phyloP scores from a whole-genome alignment of 2,329 filamentous ascomycete species.

The Neocucurbitaria cava region DNA sequence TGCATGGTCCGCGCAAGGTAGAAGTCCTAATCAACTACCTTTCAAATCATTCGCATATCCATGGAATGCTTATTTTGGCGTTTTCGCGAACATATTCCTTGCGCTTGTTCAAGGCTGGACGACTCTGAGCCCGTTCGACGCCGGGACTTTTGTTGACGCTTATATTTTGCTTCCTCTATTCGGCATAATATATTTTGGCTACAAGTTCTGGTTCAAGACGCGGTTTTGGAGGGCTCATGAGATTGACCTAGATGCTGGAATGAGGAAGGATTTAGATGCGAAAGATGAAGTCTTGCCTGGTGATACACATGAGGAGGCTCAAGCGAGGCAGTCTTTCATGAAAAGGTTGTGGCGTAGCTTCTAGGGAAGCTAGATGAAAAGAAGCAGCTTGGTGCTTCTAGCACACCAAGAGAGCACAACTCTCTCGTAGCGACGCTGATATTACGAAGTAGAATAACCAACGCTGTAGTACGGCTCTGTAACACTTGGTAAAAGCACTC shows the following conservation, averaged over 20 bases:
- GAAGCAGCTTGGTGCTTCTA: too few relatives aligned
- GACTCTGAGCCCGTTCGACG: conserved; percentile 60
- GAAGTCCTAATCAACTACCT: conserved; percentile 53
- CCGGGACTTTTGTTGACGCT: conserved; percentile 60
- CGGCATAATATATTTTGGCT: conserved; percentile 53
- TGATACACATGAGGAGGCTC: conserved; percentile 4
- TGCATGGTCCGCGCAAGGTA: conserved; percentile 59
- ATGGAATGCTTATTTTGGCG: conserved; percentile 59
- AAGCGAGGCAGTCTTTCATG: conserved; percentile 14
- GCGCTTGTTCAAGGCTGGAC: conserved; percentile 62
- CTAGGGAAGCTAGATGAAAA: not conserved
- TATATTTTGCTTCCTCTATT: conserved; percentile 63
- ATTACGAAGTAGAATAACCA: too few relatives aligned
- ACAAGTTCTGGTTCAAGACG: conserved; percentile 55
- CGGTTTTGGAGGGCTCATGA: conserved; percentile 44
- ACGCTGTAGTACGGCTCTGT: too few relatives aligned
- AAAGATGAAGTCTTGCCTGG: conserved; percentile 18
- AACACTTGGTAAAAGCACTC: too few relatives aligned
- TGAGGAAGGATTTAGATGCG: conserved; percentile 46
- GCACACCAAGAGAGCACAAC: too few relatives aligned
- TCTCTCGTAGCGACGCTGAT: too few relatives aligned
- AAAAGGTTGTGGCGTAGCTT: conserved; percentile 18
- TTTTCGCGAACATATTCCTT: conserved; percentile 59
- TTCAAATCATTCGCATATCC: conserved; percentile 58
- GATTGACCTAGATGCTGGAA: conserved; percentile 49